A percentile compares a stretch with the other conserved stretches of the same genome.
phyloP scores from a whole-genome alignment of 768 basidiomycete genomes.

The Termitomyces bulborhizus region DNA sequence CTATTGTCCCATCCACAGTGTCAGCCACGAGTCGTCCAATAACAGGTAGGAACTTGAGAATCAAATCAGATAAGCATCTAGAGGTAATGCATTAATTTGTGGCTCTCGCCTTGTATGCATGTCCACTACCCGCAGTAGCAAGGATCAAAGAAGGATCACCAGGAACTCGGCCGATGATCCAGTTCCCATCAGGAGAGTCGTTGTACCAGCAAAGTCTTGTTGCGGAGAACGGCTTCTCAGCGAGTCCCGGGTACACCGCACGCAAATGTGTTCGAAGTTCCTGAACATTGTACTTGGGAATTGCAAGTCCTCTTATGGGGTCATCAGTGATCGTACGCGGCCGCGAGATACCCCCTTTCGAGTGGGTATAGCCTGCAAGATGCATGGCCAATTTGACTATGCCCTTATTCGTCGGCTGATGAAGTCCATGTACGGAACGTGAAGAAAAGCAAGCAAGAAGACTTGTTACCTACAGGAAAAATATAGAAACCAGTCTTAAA shows the following conservation, averaged over 20 bases:
- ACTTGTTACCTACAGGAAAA: conserved; percentile 57
- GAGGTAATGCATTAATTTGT: not conserved
- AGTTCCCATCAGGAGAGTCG: conserved; percentile 81
- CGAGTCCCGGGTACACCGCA: conserved; percentile 71
- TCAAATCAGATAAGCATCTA: not conserved
- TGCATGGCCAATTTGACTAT: conserved; percentile 80
- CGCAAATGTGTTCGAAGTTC: conserved; percentile 46
- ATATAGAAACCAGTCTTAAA: conserved; percentile 72
- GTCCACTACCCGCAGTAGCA: conserved; percentile 86
- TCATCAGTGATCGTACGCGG: conserved; percentile 72
- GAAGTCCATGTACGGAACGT: not conserved
- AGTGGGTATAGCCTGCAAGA: conserved; percentile 62
- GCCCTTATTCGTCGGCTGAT: conserved; percentile 60
- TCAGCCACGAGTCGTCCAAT: conserved; percentile 75
- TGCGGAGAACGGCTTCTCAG: conserved; percentile 57
- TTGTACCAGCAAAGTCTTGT: conserved; percentile 95
- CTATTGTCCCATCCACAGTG: conserved; percentile 59
- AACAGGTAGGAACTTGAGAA: conserved; percentile 76
- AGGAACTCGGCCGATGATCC: conserved; percentile 77
- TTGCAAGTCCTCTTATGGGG: conserved; percentile 47
- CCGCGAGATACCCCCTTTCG: conserved; percentile 48
- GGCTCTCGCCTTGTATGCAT: conserved; percentile 69
- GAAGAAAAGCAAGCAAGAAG: not conserved
- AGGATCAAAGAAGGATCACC: conserved; percentile 56
- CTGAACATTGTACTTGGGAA: conserved; percentile 53